A percentile compares a stretch with the other conserved stretches of the same genome.
phyloP scores from a whole-genome alignment of 2,329 filamentous ascomycete species.

The Botrytis hyacinthi region DNA sequence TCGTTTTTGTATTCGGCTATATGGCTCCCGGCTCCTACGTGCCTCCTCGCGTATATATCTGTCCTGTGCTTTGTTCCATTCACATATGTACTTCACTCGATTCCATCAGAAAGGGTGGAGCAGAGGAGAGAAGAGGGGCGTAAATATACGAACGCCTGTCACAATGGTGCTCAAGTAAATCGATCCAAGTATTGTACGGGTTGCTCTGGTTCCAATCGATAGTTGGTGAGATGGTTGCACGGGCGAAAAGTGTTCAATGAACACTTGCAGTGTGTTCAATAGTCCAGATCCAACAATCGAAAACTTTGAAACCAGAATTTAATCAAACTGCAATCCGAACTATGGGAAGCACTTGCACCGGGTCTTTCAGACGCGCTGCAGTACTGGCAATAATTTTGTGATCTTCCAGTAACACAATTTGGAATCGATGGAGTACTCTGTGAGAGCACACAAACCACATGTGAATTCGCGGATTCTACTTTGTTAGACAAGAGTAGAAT shows the following conservation, averaged over 20 bases:
- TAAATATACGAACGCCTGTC: neutral
- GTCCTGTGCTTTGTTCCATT: neutral
- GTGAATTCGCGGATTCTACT: neutral
- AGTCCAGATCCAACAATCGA: too few relatives aligned
- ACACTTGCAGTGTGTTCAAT: too few relatives aligned
- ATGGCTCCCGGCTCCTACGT: neutral
- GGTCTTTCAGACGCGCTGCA: neutral
- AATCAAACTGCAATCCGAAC: too few relatives aligned
- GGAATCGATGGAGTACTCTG: neutral
- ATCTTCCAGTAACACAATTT: neutral
- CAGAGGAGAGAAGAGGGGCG: neutral
- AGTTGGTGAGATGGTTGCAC: neutral
- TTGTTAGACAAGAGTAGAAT: neutral
- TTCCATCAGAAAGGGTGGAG: neutral
- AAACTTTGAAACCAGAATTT: too few relatives aligned
- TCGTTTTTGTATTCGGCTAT: neutral
- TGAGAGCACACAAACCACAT: neutral
- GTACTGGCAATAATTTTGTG: neutral
- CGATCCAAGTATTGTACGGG: neutral
- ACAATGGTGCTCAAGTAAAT: neutral
- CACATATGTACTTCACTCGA: neutral
- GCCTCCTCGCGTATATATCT: neutral
- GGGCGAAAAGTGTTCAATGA: too few relatives aligned
- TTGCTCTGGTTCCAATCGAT: neutral
- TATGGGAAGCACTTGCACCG: neutral